Evolutionary conservation across 2,329 filamentous ascomycete species (phyloP), one percentile per base, ranked within the genome.

Genomic region (Geosmithia putterillii): DNA sequence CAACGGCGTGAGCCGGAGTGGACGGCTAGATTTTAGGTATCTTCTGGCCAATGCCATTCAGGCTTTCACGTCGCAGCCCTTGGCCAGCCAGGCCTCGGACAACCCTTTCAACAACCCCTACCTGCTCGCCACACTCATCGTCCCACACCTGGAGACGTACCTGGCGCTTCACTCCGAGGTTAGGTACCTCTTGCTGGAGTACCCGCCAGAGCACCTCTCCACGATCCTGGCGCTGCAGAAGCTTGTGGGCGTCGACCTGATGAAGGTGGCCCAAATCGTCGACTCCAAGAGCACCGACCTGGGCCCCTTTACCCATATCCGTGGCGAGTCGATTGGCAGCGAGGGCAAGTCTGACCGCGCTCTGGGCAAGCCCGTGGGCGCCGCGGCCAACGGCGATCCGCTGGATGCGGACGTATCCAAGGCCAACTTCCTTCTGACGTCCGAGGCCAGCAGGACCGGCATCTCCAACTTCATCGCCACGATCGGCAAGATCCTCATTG

Each of bases 11-110:
- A 71, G 65, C 17, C 67, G 71, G 35, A 76, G 70, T 46, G 75
- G 73, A 15, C 67, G 70, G 34, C 54, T 81, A n/a, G 73, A 81
- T 52, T 61, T 81, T 23, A 68, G 74, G 74, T 80, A 76, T 50
- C 64, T 82, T 41, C 70, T 80, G 43, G 70, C 70, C 49, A 78
- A 70, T 48, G 73, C 73, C 4, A 76, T 81, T 69, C 76, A 80
- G 54, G 63, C 67, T 1, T 74, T 72, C 48, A 73, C 69, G 5
- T 62, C 69, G 1, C 73, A 74, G 45, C 66, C 67, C 2, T 56
- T 73, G 7, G 54, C 66, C 3, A 67, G 67, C 44, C 71, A 75
- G 46, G 65, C 65, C 3, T 64, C 67, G 25, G 68, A 71, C 44
- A 75, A 74, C 48, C 74, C 73, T 1, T 73, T 78, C 46, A 63